These are phyloP conservation scores for Ogataea saltuana DNA, from an alignment of 805 yeast genomes.

Conservation along the genomic window DNA sequence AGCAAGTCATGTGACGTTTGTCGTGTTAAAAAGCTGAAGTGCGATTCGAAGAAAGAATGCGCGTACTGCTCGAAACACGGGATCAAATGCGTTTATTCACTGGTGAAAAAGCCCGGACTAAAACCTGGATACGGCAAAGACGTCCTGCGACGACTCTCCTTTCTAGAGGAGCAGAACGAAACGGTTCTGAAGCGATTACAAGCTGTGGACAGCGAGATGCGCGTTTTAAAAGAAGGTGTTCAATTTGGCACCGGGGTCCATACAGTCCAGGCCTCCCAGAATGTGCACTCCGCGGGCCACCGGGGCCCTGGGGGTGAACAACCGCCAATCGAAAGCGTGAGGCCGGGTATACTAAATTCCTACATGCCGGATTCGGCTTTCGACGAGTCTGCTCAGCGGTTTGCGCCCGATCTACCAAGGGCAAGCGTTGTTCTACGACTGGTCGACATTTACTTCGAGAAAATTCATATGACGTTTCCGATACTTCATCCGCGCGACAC, in stretches of 20 bases:
- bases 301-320: no score
- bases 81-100: constrained; percentile 19
- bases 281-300: no score
- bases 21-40: constrained; percentile 21
- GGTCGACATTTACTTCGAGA: constrained; percentile 9
- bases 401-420: constrained; percentile 6
- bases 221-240: neutral
- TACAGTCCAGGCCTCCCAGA: no score
- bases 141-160: constrained; percentile 17
- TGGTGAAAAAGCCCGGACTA: constrained; percentile 29
- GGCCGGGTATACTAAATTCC: neutral
- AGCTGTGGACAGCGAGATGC: constrained; percentile 5
- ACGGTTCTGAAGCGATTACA: constrained; percentile 3
- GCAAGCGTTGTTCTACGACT: constrained; percentile 2
- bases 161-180: constrained; percentile 12
- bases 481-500: constrained; percentile 18
- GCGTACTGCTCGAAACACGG: constrained; percentile 18
- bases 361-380: neutral
- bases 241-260: neutral
- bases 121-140: constrained; percentile 30
- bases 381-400: neutral
- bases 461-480: constrained; percentile 19
- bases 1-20: constrained; percentile 24
- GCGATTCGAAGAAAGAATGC: constrained; percentile 20
- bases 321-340: no score